Evolutionary conservation across 345 rosid genomes (phyloP), one percentile per base, ranked within the genome.

Genomic region (Euclidium syriacum): DNA sequence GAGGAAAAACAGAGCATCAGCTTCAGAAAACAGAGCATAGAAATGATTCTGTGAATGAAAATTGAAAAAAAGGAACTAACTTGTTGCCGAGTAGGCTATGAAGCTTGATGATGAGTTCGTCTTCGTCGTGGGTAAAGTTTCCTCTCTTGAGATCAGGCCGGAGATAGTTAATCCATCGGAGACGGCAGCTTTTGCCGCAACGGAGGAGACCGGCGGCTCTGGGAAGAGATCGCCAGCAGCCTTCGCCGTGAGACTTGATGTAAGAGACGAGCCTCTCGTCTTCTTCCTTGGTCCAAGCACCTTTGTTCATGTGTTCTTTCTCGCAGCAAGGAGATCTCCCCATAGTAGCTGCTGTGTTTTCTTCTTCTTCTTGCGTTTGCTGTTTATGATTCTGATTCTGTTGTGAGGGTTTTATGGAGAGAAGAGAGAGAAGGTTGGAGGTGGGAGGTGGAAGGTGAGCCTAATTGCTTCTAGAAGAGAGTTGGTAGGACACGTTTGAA

Each of bases 401-500:
- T 43, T 61, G 32, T 35, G 56, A 64, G 47, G 69, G 46, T 48
- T 70, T 47, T 62, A 70, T 33, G 32, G 66, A 54, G 74, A 24
- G 47, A 57, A 42, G 17, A 50, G 50, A 50, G 64, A 58, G 68
- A 50, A 38, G 33, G 59, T 51, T 74, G 24, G 67, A 51, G 77
- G 29, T 47, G 55, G 24, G 67, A 51, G 77, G 29, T 47, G 55
- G 72, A 15, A 65, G 20, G 74, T 61, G 80, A 65, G 58, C 69
- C 68, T 70, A 80, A 79, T 63, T 76, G 90, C 85, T 91, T 91
- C 98, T 88, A 91, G 96, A 91, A 78, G 95, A 41, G 87, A 82
- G 95, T 91, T 91, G 98, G 98, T 88, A 90, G 83, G 88, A 85
- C 79, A 82, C 88, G 90, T 83, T 77, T 26, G 87, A 79, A 82